Evolutionary conservation across 495 filamentous ascomycete genomes (phyloP), one percentile per base, ranked within the genome.

Genomic region (Opeltia flavorubescens): DNA sequence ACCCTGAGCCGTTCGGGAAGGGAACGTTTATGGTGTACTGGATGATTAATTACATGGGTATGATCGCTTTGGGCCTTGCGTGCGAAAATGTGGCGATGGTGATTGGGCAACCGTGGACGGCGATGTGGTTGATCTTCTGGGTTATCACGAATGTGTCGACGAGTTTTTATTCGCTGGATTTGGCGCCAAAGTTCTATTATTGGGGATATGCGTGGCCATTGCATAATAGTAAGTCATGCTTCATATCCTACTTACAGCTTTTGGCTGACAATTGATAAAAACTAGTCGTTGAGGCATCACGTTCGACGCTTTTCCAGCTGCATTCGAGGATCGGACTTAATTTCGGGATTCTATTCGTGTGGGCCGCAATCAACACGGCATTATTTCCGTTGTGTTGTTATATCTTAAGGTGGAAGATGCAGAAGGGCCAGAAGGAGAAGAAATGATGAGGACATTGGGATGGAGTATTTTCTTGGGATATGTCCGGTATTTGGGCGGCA

Each of bases 181-280:
- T 85, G 18, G 71, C 74, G 6, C 71, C 76, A 1, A 60, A 58
- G 0, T 82, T 83, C 58, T 85, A 77, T 58, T 53, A 59, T 2
- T 85, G 80, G 76, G 81, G 80, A 0, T 81, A 80, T 64, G 80
- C 76, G 7, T 84, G 79, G 78, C 80, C 80, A n/a, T 61, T 85
- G 58, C 76, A 85, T 61, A 64, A 72, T 42, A 69, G 71, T 73
- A 57, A 55, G 66, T 64, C 30, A 18, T 38, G 54, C 51, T 51
- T 18, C 20, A 8, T 30, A 18, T 50, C 24, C 43, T 17, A 36
- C 13, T 27, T 24, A 34, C 43, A 12, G 8, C 2, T 23, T 20
- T n/a, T n/a, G n/a, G n/a, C n/a, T n/a, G n/a, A n/a, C n/a, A n/a
- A n/a, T n/a, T n/a, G n/a, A n/a, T n/a, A n/a, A n/a, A n/a, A n/a